Evolutionary conservation across 495 filamentous ascomycete genomes (phyloP).

Genomic region (Patellaria atrata): DNA sequence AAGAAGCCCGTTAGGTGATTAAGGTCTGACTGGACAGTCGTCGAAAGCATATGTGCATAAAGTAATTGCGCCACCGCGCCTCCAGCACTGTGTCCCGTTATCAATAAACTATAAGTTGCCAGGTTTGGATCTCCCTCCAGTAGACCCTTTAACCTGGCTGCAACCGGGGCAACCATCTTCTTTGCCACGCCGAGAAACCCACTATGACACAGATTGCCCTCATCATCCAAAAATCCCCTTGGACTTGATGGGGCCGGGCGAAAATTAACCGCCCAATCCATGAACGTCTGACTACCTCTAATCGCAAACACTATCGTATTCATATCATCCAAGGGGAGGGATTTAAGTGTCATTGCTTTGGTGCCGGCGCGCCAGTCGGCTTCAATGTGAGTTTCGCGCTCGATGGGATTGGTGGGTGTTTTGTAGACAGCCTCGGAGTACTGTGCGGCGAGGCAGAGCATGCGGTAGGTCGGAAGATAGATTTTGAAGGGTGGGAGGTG

Average conservation of each 20-base stretch:
- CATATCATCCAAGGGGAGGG: slow-evolving; percentile 56
- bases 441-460: slow-evolving; percentile 58
- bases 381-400: slow-evolving; percentile 48
- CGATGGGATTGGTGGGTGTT: slow-evolving; percentile 34
- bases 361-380: slow-evolving; percentile 57
- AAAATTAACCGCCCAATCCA: slow-evolving; percentile 76
- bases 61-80: slow-evolving; percentile 66
- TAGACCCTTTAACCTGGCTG: slow-evolving; percentile 48
- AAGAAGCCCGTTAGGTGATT: slow-evolving; percentile 51
- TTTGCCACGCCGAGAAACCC: slow-evolving; percentile 63
- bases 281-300: slow-evolving; percentile 59
- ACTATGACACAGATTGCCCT: slow-evolving; percentile 58
- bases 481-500: slow-evolving; percentile 49
- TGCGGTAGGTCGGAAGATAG: slow-evolving; percentile 51
- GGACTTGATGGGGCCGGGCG: slow-evolving; percentile 48
- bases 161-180: slow-evolving; percentile 60
- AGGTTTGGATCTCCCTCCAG: slow-evolving; percentile 56
- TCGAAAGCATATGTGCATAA: slow-evolving; percentile 62
- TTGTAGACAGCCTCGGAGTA: slow-evolving; percentile 61
- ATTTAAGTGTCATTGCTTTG: slow-evolving; percentile 75
- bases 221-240: slow-evolving; percentile 56
- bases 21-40: slow-evolving; percentile 45
- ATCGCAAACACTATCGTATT: slow-evolving; percentile 70
- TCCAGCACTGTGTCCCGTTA: slow-evolving; percentile 74
- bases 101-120: slow-evolving; percentile 49